phyloP scores from a whole-genome alignment of 441 rosid genomes.

The Viola pubescens region DNA sequence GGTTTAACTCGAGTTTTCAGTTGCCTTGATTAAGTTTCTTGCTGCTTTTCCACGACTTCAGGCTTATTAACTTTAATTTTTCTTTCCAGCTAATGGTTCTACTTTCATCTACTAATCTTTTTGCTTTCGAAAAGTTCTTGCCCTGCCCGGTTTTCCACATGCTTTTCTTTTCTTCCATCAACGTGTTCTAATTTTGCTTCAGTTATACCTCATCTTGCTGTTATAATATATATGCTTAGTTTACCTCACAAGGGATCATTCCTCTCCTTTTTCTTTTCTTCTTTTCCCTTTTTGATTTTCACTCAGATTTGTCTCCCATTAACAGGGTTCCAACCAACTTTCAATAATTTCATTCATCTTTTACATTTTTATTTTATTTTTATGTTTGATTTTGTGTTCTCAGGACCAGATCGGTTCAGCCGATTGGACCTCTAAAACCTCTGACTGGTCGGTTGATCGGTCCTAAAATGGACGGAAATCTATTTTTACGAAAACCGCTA shows the following conservation, averaged over 20 bases:
- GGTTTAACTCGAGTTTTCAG: background rate
- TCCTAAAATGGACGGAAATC: too few relatives aligned
- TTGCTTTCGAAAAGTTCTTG: slow-evolving; percentile 3
- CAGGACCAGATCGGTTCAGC: too few relatives aligned
- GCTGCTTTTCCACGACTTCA: background rate
- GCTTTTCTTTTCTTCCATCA: background rate
- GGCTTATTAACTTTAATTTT: background rate
- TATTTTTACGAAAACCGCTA: too few relatives aligned
- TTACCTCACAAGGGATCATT: background rate
- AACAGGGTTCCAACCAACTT: too few relatives aligned
- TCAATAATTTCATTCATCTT: too few relatives aligned
- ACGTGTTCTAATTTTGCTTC: background rate
- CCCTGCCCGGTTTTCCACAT: background rate
- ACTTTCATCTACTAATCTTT: background rate
- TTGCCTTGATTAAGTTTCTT: background rate
- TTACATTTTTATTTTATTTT: too few relatives aligned
- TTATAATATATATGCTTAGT: background rate
- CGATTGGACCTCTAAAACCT: too few relatives aligned
- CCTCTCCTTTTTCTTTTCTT: background rate
- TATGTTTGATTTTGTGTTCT: too few relatives aligned
- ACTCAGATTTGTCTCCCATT: too few relatives aligned
- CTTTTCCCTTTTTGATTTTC: background rate
- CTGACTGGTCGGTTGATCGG: too few relatives aligned
- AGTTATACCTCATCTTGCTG: background rate
- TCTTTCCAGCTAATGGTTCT: background rate